Base-by-base conservation (phyloP, 176 grass and related monocot species). In the Triticum timopheevii region DNA sequence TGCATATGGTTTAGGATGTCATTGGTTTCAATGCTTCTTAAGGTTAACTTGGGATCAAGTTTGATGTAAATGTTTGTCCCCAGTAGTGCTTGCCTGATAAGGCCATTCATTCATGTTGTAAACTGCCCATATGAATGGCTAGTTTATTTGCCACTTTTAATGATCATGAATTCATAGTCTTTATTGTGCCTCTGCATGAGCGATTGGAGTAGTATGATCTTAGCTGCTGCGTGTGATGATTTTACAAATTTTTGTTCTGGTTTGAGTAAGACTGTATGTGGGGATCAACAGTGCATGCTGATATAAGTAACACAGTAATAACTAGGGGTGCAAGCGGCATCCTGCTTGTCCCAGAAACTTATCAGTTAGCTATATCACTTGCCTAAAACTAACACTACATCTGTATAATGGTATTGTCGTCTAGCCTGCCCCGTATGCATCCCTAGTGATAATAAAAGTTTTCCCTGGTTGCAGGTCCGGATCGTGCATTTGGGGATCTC, bases 401-500 rank as follows among this genome's bases (percentile, higher is more conserved):
- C 19, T 54, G 50, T 54, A 54, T 17, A 54, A 54, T 54, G 50
- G 50, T 54, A 54, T 54, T 54, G 50, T 54, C 50, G 16, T 16
- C 50, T 54, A 54, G 50, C 50, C 16, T 2, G 50, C 50, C 50
- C 16, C 50, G 2, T 6, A 7, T 54, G 16, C 49, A 52, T 52
- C 49, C 49, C 49, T 52, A 38, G 7, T 79, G 7, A 67, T 34
- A 50, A 39, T 13, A 31, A 31, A 3, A 52, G 2, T 3, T 23
- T 81, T 82, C 50, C 33, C 33, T 52, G 61, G 49, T 86, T 87
- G 56, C 90, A 99, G 97, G 94, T 85, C 94, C 92, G 19, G 91
- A 96, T 80, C 82, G 85, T 62, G 94, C 97, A 78, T 99, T 99
- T 81, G 97, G 97, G 59, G 94, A 99, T 90, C 87, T 94, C 15